Evolutionary conservation across 768 basidiomycete species (phyloP).

Genomic region (Amanita phalloides): DNA sequence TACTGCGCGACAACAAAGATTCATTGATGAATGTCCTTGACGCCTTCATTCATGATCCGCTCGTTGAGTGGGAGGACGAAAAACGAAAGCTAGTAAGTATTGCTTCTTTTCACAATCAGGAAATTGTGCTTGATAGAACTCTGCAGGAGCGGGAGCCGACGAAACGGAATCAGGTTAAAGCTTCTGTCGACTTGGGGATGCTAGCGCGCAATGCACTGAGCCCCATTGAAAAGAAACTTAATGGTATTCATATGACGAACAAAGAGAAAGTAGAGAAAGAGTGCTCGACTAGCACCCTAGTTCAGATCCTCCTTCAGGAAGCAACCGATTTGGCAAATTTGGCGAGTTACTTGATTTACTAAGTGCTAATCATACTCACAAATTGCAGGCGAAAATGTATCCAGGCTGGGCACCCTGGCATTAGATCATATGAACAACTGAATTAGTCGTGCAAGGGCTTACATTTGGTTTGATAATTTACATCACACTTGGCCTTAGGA

Average conservation of each 20-base stretch:
- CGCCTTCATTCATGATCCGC: conserved; percentile 93
- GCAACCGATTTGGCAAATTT: conserved; percentile 68
- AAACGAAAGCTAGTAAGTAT: conserved; percentile 48
- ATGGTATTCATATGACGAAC: conserved; percentile 51
- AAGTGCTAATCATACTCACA: conserved; percentile 6
- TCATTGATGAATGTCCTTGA: conserved; percentile 92
- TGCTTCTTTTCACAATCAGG: not conserved
- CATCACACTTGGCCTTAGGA: conserved; percentile 7
- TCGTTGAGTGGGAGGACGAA: conserved; percentile 92
- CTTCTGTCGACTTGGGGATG: conserved; percentile 44
- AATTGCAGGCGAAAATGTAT: conserved; percentile 77
- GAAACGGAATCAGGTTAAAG: conserved; percentile 33
- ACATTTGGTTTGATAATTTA: not conserved
- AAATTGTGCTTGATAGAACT: no score
- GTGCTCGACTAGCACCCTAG: conserved; percentile 74
- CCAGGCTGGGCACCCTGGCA: conserved; percentile 84
- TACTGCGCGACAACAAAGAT: conserved; percentile 86
- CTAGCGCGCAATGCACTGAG: conserved; percentile 69
- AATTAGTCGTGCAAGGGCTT: not conserved
- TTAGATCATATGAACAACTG: conserved; percentile 15
- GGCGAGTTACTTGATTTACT: conserved; percentile 17
- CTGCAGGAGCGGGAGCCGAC: conserved; percentile 32
- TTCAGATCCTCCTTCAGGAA: conserved; percentile 86
- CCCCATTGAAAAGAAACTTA: conserved; percentile 78
- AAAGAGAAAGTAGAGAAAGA: conserved; percentile 44